Conservation (phyloP, 331 rosid species). For the Malus hybrid region DNA sequence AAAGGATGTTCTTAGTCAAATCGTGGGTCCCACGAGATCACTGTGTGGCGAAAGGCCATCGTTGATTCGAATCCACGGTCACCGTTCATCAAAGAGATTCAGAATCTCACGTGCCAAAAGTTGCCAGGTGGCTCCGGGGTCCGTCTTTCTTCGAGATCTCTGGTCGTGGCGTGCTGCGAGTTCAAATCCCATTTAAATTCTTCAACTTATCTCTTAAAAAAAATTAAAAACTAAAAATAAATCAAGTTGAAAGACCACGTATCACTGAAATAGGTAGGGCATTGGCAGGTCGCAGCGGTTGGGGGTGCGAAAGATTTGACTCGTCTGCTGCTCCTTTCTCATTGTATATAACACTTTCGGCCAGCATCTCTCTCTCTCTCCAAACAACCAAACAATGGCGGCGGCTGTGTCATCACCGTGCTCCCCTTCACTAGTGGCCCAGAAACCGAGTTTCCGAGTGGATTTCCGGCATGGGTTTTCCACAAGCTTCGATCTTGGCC, state of each 20-base stretch:
- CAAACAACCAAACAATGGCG: constrained; percentile 1
- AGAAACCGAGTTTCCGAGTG: constrained; percentile 1
- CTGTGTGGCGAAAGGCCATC: neutral
- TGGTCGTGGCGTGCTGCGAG: no score
- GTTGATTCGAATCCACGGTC: neutral
- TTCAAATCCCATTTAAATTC: no score
- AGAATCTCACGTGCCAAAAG: neutral
- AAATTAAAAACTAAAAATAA: no score
- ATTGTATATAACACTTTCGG: neutral
- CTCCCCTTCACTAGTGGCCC: constrained; percentile 5
- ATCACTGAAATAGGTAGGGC: no score
- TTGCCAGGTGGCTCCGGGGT: neutral
- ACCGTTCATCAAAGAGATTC: neutral
- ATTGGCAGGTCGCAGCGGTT: no score
- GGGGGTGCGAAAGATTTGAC: no score
- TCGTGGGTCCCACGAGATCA: neutral
- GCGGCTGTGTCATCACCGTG: constrained; percentile 27
- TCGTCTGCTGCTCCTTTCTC: neutral
- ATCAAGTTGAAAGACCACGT: no score
- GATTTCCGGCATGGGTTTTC: constrained; percentile 12
- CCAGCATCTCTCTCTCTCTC: neutral
- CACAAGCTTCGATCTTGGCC: constrained; percentile 11
- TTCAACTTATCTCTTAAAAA: no score
- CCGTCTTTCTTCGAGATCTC: no score
- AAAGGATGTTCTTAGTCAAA: no score